A percentile compares a stretch with the other conserved stretches of the same genome.
Conservation (phyloP, 164 flowering plant species). For the Brasenia schreberi region DNA sequence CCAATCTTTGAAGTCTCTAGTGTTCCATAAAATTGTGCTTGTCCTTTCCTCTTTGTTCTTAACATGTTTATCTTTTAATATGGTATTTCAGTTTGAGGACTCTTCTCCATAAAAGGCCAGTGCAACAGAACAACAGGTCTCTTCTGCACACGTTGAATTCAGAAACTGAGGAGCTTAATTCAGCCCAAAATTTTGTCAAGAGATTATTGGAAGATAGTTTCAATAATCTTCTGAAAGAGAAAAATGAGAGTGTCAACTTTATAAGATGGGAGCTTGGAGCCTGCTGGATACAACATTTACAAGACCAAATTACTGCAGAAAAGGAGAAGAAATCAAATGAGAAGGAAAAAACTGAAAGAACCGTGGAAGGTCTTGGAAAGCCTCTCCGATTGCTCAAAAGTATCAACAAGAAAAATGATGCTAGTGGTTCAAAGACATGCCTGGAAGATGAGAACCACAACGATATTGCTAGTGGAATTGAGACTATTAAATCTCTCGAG, state of each 20-base stretch:
- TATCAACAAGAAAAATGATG: slow-evolving; percentile 48
- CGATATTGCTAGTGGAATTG: slow-evolving; percentile 22
- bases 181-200: slow-evolving; percentile 49
- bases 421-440: slow-evolving; percentile 14
- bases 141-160: slow-evolving; percentile 12
- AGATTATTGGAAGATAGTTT: slow-evolving; percentile 67
- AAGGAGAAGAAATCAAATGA: slow-evolving; percentile 62
- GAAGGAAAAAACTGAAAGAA: slow-evolving; percentile 61
- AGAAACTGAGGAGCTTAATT: slow-evolving; percentile 42
- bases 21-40: too few relatives aligned
- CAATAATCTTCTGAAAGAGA: slow-evolving; percentile 58
- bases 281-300: slow-evolving; percentile 97
- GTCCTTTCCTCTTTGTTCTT: too few relatives aligned
- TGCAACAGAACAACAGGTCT: slow-evolving; percentile 28
- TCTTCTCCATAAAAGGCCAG: slow-evolving; percentile 50
- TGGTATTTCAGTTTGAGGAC: slow-evolving; percentile 62
- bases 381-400: slow-evolving; percentile 67
- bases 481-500: slow-evolving; percentile 20
- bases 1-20: neutral
- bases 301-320: slow-evolving; percentile 81
- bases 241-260: slow-evolving; percentile 25
- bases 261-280: slow-evolving; percentile 99
- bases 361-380: slow-evolving; percentile 90
- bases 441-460: slow-evolving; percentile 21
- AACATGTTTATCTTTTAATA: too few relatives aligned